These are phyloP conservation scores for Tuber indicum DNA, from an alignment of 495 filamentous ascomycete genomes.

Conservation along the genomic window DNA sequence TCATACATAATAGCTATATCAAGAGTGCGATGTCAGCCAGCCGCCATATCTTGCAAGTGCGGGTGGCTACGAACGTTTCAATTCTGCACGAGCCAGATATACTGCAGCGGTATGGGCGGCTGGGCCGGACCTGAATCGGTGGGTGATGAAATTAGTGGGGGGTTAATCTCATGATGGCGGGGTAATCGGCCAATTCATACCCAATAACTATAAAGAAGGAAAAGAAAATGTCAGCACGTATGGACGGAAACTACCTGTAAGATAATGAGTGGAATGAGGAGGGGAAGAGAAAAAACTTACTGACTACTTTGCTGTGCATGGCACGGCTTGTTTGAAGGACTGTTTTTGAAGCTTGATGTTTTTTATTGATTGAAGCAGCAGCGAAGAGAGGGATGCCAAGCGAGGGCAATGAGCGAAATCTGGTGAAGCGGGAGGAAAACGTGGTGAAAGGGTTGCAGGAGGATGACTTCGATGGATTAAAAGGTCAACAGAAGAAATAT, in stretches of 20 bases:
- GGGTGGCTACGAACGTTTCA: conserved; percentile 53
- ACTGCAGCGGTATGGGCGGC: conserved; percentile 95
- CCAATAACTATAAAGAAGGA: conserved; percentile 37
- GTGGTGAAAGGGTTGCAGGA: conserved; percentile 20
- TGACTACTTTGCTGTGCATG: conserved; percentile 77
- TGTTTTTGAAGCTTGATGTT: background rate
- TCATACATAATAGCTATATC: conserved; percentile 78
- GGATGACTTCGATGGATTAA: background rate
- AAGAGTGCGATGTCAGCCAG: conserved; percentile 19
- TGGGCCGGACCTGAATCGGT: conserved; percentile 78
- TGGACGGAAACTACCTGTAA: background rate
- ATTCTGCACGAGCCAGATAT: conserved; percentile 88
- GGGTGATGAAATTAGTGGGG: conserved; percentile 9
- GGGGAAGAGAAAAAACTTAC: conserved; percentile 46
- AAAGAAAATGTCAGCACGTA: conserved; percentile 14
- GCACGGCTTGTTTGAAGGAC: conserved; percentile 44
- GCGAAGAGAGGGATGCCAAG: conserved; percentile 24
- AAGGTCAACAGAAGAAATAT: background rate
- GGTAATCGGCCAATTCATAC: conserved; percentile 35
- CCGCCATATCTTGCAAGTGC: background rate
- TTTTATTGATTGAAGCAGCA: conserved; percentile 10
- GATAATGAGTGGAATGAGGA: background rate
- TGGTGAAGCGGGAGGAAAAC: conserved; percentile 32
- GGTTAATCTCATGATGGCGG: conserved; percentile 44
- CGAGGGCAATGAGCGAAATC: conserved; percentile 20